phyloP scores from a whole-genome alignment of 768 basidiomycete species.

The Auricularia cornea region DNA sequence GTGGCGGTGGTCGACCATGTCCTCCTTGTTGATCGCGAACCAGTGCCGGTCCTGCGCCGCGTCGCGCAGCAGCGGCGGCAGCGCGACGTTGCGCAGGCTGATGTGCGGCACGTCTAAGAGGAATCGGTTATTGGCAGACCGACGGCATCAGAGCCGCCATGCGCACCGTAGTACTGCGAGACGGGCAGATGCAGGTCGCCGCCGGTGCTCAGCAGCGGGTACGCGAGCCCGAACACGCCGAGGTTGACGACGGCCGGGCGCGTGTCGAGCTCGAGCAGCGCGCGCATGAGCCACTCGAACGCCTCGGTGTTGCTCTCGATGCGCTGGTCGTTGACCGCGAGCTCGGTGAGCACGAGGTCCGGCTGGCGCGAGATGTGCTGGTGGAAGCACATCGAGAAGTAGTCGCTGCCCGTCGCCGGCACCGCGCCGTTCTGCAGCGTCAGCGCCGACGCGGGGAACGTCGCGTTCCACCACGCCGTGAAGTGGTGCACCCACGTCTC shows the following conservation, averaged over 20 bases:
- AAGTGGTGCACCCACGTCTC: too few relatives aligned
- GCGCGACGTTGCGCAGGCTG: constrained; percentile 9
- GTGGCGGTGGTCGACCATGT: constrained; percentile 6
- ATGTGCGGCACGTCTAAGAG: constrained; percentile 4
- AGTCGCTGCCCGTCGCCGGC: too few relatives aligned
- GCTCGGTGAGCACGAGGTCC: constrained; percentile 7
- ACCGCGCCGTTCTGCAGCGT: too few relatives aligned
- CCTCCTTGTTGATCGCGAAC: constrained; percentile 1
- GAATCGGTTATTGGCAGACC: too few relatives aligned
- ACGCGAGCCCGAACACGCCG: constrained; percentile 7
- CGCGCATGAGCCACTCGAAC: constrained; percentile 9
- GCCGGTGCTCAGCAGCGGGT: constrained; percentile 6
- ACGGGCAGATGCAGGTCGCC: constrained; percentile 9
- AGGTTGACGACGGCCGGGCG: constrained; percentile 8
- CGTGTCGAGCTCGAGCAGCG: constrained; percentile 5
- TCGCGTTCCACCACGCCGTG: too few relatives aligned
- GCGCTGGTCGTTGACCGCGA: constrained; percentile 9
- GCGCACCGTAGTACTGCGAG: constrained; percentile 5
- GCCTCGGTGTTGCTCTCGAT: constrained; percentile 3
- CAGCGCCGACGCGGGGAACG: too few relatives aligned
- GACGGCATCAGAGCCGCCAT: too few relatives aligned
- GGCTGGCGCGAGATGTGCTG: constrained; percentile 2
- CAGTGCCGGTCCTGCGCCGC: constrained; percentile 4
- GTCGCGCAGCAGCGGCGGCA: constrained; percentile 5
- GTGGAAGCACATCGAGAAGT: constrained; percentile 9